Evolutionary conservation across 2,329 filamentous ascomycete species (phyloP), one percentile per base, ranked within the genome.

Genomic region (Lojkania enalia): DNA sequence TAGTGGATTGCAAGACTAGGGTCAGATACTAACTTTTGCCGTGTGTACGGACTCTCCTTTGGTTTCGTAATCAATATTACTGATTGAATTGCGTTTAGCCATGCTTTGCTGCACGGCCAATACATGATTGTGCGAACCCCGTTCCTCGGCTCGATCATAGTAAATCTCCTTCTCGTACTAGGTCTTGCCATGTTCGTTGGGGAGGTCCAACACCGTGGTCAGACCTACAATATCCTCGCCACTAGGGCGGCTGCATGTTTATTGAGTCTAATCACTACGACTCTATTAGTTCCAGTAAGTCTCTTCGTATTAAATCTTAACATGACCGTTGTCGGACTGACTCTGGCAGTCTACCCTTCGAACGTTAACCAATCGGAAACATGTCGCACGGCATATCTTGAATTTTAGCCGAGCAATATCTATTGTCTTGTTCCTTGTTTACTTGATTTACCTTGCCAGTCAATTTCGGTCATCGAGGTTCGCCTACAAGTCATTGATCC

Each of bases 111-210:
- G 6, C 78, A 91, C 43, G 68, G 77, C 32, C 80, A 94, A 69
- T 80, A 92, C n/a, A 72, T 87, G 31, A 91, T 96, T 49, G 89
- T 95, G 1, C 87, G 95, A 66, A 94, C 90, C 0, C 95, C 90
- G 0, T 76, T 95, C 16, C 86, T 95, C 44, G 90, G 90, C 36
- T 89, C 85, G 64, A 94, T 95, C 61, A 75, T 95, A 14, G 94
- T 88, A 32, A 95, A 95, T 64, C 71, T 95, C 42, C 79, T 95
- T 1, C 79, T 95, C 11, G 88, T 95, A 39, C 76, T 94, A 76
- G 90, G 88, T 40, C 91, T 89, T 80, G 92, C 85, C 69, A 51
- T 95, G 90, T 76, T 91, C 91, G 73, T 85, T 85, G 54, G 89
- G 86, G 35, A 88, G 87, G 4, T 68, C 90, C 52, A 83, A 85